Evolutionary conservation across 345 rosid genomes (phyloP), one percentile per base, ranked within the genome.

Genomic region (Salix caprea): DNA sequence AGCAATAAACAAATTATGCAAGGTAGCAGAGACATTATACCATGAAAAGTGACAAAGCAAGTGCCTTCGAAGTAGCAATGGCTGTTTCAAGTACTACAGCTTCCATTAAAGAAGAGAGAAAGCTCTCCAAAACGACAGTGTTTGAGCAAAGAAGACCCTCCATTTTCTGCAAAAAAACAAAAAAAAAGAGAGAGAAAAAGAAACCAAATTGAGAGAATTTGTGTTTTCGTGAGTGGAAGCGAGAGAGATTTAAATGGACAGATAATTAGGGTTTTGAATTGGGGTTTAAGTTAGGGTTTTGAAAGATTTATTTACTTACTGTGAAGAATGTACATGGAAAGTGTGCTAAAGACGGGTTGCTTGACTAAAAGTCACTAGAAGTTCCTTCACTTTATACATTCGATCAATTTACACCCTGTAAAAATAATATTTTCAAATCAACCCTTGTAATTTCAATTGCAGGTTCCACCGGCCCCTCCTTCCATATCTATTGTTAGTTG

Each of bases 251-350:
- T 36, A 1, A 26, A 37, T 48, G 28, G 39, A 61, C 70, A 11
- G 36, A 62, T 14, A 74, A 58, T 69, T 74, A 81, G 85, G 86
- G 79, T 70, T 85, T 72, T 60, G 14, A 32, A 26, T 40, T 61
- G 74, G 84, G 84, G 65, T 80, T 85, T 82, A 68, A 48, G 71
- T 42, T 78, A 76, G 86, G 87, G 84, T 72, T 80, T 77, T 40
- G 76, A 48, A 62, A 83, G 60, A 11, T 34, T 26, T 60, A 36
- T 28, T 19, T 9, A 40, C 21, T 39, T 4, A n/a, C 15, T 13
- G 48, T 40, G 44, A 40, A 40, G 44, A 40, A 40, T 0, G 11
- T 40, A 40, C 44, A 40, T 44, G 50, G 50, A 44, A 13, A 44
- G 50, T 12, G 50, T 13, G 50, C 16, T 44, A 12, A 44, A 44